A percentile compares a stretch with the other conserved stretches of the same genome.
Evolutionary conservation across 768 basidiomycete genomes (phyloP).

Genomic region (Ramaria rubella): DNA sequence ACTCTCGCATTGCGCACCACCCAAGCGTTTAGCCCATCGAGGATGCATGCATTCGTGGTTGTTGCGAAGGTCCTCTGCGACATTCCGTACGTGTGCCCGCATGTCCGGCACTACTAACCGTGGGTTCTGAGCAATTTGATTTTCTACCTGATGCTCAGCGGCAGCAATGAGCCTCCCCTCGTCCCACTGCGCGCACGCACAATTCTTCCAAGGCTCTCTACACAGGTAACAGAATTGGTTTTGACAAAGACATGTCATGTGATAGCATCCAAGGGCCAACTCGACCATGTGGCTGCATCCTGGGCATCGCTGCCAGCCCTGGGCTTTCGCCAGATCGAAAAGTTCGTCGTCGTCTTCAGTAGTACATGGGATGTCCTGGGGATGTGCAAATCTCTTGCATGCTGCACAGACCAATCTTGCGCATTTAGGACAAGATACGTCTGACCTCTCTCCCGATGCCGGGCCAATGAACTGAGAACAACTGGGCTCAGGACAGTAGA

Average conservation of each 20-base stretch:
- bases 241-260: constrained; percentile 51
- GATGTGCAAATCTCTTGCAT: constrained; percentile 6
- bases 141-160: constrained; percentile 41
- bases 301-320: constrained; percentile 60
- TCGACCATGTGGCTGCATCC: constrained; percentile 52
- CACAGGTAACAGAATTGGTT: constrained; percentile 63
- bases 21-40: constrained; percentile 38
- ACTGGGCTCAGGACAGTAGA: constrained; percentile 43
- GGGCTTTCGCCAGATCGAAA: constrained; percentile 35
- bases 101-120: constrained; percentile 8
- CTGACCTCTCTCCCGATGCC: constrained; percentile 5
- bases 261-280: constrained; percentile 50
- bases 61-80: constrained; percentile 35
- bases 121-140: constrained; percentile 13
- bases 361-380: not conserved
- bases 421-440: not conserved
- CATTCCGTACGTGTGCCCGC: constrained; percentile 23
- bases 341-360: constrained; percentile 37
- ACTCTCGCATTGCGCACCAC: constrained; percentile 40
- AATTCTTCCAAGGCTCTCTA: constrained; percentile 54
- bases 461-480: constrained; percentile 52
- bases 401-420: not conserved
- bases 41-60: constrained; percentile 48
- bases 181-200: constrained; percentile 59
- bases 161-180: constrained; percentile 36